Base-by-base conservation (phyloP, 2,329 filamentous ascomycete genomes). In the Aspergillus spinulosporus region DNA sequence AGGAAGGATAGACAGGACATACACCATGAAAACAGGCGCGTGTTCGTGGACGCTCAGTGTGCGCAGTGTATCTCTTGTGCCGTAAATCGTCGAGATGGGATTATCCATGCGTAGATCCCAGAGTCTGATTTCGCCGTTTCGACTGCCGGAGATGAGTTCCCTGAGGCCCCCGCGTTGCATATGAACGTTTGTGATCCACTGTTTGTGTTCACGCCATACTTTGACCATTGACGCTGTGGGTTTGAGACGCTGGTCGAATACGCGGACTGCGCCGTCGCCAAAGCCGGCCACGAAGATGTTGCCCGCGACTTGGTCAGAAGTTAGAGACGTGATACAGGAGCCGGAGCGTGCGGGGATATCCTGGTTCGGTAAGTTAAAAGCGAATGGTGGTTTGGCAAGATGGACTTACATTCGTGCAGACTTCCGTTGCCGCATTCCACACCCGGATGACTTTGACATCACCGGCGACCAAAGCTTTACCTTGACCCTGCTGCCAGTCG, bases 401-500 rank as follows among this genome's bases (percentile, higher is more conserved):
- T 21, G 15, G 44, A 70, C 78, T 68, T 74, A 83, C 81, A 59
- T 88, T 89, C 52, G 91, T 85, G 75, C 93, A 97, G 37, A 94
- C 88, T 79, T 99, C 94, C 43, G 90, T 89, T 5, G 90, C 91
- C 12, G 93, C 93, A 69, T 95, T 94, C 94, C 94, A 99, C 36
- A 97, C 90, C 36, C 92, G 85, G 65, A 99, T 97, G 34, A 97
- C 90, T 56, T 94, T 90, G 52, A 97, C 91, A 71, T 99, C 94
- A 44, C 94, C 94, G 8, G 94, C 94, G 32, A 97, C 94, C n/a
- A 99, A 82, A 5, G 96, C 88, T 59, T 91, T 90, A 5, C 94
- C 94, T 64, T 91, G 90, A n/a, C 95, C 92, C 76, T 99, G 94
- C 72, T 97, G 93, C 94, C 94, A 99, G 72, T 99, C 93, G 70